A percentile compares a stretch with the other conserved stretches of the same genome.
Conservation (phyloP, 495 filamentous ascomycete species). For the Lophiotrema nucula region DNA sequence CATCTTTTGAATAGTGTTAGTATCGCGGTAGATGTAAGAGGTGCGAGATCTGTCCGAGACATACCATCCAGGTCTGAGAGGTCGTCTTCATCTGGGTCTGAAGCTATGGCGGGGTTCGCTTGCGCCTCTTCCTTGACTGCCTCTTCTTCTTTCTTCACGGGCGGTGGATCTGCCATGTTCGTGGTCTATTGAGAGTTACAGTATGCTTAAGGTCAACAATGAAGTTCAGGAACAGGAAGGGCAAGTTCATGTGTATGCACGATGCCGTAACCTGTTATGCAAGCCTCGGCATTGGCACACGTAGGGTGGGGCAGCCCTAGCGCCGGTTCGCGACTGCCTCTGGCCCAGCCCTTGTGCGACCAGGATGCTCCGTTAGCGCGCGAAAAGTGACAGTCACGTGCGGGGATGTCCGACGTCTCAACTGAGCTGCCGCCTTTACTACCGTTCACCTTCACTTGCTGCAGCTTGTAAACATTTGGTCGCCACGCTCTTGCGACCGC, state of each 20-base stretch:
- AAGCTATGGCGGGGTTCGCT: constrained; percentile 37
- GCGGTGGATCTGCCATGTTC: not conserved
- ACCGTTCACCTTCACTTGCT: not conserved
- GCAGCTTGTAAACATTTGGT: too few relatives aligned
- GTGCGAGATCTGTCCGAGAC: constrained; percentile 19
- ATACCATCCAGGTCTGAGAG: constrained; percentile 88
- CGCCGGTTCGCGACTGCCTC: too few relatives aligned
- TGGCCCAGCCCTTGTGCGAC: too few relatives aligned
- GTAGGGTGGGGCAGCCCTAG: too few relatives aligned
- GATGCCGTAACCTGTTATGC: too few relatives aligned
- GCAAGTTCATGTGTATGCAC: too few relatives aligned
- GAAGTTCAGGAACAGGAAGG: too few relatives aligned
- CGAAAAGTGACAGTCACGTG: not conserved
- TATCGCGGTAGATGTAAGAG: not conserved
- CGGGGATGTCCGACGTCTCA: not conserved
- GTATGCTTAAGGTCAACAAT: too few relatives aligned
- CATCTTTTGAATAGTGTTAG: constrained; percentile 56
- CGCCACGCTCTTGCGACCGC: too few relatives aligned
- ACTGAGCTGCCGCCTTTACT: not conserved
- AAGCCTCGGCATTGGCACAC: too few relatives aligned
- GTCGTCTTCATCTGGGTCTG: constrained; percentile 81
- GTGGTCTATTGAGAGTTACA: not conserved
- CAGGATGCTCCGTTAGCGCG: too few relatives aligned
- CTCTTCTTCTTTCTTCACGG: constrained; percentile 2
- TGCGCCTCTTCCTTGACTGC: not conserved